These are phyloP conservation scores for Phytophthora rubi DNA, from an alignment of 352 stramenopile genomes.

Conservation along the genomic window DNA sequence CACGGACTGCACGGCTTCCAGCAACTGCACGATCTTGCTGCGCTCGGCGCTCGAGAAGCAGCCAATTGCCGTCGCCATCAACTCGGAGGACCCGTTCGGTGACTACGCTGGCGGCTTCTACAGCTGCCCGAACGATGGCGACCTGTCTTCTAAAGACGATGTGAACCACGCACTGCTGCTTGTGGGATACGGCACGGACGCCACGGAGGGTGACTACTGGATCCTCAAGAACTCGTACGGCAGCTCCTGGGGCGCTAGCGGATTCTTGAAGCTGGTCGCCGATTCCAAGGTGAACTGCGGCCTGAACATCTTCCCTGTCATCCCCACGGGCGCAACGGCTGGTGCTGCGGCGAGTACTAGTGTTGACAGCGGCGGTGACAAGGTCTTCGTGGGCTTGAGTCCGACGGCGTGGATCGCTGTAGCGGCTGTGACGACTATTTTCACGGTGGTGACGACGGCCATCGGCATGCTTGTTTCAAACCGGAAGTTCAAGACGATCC, in stretches of 20 bases:
- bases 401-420: conserved; percentile 66
- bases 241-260: conserved; percentile 64
- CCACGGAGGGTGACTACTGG: conserved; percentile 71
- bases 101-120: conserved; percentile 77
- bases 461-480: conserved; percentile 57
- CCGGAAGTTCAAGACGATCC: conserved; percentile 51
- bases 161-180: conserved; percentile 82
- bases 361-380: conserved; percentile 71
- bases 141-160: conserved; percentile 66
- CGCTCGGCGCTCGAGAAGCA: conserved; percentile 61
- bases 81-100: conserved; percentile 74
- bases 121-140: conserved; percentile 69
- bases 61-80: conserved; percentile 80
- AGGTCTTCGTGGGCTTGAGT: conserved; percentile 65
- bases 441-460: conserved; percentile 58
- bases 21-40: conserved; percentile 59
- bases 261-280: conserved; percentile 70
- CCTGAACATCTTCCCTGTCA: conserved; percentile 81
- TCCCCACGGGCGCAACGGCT: conserved; percentile 60
- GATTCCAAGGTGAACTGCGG: conserved; percentile 82
- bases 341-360: conserved; percentile 43
- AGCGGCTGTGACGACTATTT: conserved; percentile 51
- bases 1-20: conserved; percentile 58
- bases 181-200: conserved; percentile 75
- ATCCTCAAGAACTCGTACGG: conserved; percentile 88